Evolutionary conservation across 1,139 yeast genomes (phyloP).

Genomic region (Protomyces pachydermus): DNA sequence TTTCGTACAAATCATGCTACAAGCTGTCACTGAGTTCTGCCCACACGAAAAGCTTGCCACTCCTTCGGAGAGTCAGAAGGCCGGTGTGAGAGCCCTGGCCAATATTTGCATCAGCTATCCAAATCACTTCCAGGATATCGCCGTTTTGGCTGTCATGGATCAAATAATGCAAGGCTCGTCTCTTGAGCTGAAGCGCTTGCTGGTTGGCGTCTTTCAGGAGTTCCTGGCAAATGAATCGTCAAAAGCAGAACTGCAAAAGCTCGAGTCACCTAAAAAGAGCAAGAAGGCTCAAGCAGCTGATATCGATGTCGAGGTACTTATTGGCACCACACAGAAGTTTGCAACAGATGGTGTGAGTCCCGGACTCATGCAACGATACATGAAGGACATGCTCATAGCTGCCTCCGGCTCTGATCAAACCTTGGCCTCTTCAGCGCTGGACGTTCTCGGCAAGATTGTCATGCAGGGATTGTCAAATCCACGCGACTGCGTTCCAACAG

Average conservation of each 20-base stretch:
- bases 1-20: neutral
- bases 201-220: conserved; percentile 4
- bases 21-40: neutral
- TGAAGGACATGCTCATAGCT: conserved; percentile 47
- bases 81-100: conserved; percentile 10
- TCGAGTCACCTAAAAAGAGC: neutral
- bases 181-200: conserved; percentile 2
- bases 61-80: neutral
- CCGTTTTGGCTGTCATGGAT: conserved; percentile 2
- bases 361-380: conserved; percentile 61
- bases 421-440: conserved; percentile 49
- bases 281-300: neutral
- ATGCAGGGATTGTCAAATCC: conserved; percentile 72
- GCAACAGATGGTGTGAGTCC: conserved; percentile 38
- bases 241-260: neutral
- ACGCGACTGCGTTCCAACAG: conserved; percentile 57
- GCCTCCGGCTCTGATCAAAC: conserved; percentile 49
- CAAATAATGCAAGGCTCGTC: conserved; percentile 11
- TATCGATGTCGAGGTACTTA: conserved; percentile 11
- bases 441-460: conserved; percentile 53
- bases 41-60: neutral
- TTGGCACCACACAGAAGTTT: conserved; percentile 14
- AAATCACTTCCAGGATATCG: neutral
- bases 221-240: conserved; percentile 1
- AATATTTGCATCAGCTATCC: conserved; percentile 12